These are phyloP conservation scores for Phialophora verrucosa DNA, from an alignment of 2,329 filamentous ascomycete species.

Conservation along the genomic window DNA sequence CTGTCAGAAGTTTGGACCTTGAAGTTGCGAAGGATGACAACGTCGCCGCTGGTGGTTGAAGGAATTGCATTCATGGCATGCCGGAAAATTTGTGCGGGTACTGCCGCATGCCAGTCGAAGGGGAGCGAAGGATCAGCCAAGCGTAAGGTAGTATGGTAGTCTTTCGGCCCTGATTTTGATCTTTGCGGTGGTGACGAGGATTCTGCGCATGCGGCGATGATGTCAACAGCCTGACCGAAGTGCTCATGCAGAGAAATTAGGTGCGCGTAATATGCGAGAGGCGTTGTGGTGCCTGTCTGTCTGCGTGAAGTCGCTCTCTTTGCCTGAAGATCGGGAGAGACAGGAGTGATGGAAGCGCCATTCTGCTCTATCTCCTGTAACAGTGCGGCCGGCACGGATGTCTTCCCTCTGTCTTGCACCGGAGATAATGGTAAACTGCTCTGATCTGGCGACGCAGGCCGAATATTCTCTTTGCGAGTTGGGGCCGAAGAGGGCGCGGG, in stretches of 20 bases:
- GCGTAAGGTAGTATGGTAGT: constrained; percentile 50
- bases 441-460: not conserved
- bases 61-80: constrained; percentile 50
- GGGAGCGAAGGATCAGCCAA: constrained; percentile 54
- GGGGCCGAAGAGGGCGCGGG: constrained; percentile 12
- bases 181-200: constrained; percentile 39
- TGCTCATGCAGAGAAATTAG: constrained; percentile 52
- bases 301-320: not conserved
- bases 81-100: constrained; percentile 52
- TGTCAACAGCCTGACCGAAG: constrained; percentile 49
- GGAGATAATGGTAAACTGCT: constrained; percentile 15
- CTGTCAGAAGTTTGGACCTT: constrained; percentile 51
- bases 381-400: not conserved
- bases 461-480: constrained; percentile 22
- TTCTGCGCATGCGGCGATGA: constrained; percentile 50
- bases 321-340: not conserved
- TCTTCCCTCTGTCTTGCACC: not conserved
- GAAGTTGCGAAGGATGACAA: constrained; percentile 54
- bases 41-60: constrained; percentile 46
- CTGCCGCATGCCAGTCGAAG: constrained; percentile 36
- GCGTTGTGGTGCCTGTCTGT: constrained; percentile 46
- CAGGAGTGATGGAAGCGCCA: not conserved
- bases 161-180: constrained; percentile 47
- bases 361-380: constrained; percentile 1
- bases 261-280: constrained; percentile 51